A percentile compares a stretch with the other conserved stretches of the same genome.
Conservation (phyloP, 176 grass and related monocot species). For the Miscanthus lutarioriparius region DNA sequence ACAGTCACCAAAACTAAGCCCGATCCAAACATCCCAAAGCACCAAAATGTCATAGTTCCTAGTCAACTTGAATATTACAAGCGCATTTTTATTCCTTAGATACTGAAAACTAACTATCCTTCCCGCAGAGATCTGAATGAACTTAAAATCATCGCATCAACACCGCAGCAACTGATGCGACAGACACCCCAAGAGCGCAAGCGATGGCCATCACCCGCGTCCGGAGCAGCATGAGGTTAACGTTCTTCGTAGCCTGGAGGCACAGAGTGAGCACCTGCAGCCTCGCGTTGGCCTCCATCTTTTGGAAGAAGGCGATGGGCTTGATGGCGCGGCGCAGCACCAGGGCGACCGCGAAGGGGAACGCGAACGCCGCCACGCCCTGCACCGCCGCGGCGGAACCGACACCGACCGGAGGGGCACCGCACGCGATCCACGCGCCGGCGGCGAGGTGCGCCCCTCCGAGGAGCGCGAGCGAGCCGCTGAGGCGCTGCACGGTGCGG, state of each 20-base stretch:
- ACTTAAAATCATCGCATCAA: constrained; percentile 49
- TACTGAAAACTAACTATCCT: background rate
- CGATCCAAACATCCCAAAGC: background rate
- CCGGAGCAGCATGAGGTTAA: constrained; percentile 72
- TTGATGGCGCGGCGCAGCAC: constrained; percentile 79
- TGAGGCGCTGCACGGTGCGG: constrained; percentile 62
- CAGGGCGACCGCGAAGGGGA: constrained; percentile 75
- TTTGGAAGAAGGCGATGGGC: constrained; percentile 88
- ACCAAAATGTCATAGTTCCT: background rate
- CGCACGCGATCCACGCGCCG: constrained; percentile 63
- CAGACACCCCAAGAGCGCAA: constrained; percentile 69
- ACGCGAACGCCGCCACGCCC: constrained; percentile 73
- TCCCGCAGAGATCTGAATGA: background rate
- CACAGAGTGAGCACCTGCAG: constrained; percentile 84
- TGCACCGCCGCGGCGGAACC: constrained; percentile 40
- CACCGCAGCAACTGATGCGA: constrained; percentile 53
- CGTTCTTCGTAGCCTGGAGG: constrained; percentile 72
- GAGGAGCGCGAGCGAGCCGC: constrained; percentile 60
- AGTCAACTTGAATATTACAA: background rate
- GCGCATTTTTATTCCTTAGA: constrained; percentile 25
- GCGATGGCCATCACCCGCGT: constrained; percentile 64
- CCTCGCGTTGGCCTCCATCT: constrained; percentile 87
- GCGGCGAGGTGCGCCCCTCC: constrained; percentile 69
- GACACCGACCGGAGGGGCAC: constrained; percentile 54
- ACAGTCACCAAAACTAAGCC: constrained; percentile 14